phyloP scores from a whole-genome alignment of 768 basidiomycete species.

The Mycena olivaceomarginata region DNA sequence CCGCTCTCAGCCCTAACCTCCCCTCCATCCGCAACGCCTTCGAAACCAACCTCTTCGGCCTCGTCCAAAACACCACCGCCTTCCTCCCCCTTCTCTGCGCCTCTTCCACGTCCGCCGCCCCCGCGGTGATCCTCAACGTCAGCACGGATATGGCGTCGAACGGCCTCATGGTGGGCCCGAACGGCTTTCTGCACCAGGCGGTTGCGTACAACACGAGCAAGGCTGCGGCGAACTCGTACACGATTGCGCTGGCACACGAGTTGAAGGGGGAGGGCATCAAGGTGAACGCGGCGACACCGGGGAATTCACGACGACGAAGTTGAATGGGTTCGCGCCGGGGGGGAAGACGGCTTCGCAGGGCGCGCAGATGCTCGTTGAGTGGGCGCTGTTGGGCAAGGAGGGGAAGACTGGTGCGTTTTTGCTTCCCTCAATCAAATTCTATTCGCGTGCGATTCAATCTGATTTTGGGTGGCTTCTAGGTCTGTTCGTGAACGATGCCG shows the following conservation, averaged over 20 bases:
- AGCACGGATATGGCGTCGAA: constrained; percentile 42
- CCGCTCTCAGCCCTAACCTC: constrained; percentile 57
- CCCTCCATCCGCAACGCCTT: constrained; percentile 57
- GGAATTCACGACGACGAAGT: constrained; percentile 27
- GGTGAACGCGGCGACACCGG: constrained; percentile 39
- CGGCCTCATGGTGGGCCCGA: background rate
- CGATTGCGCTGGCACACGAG: constrained; percentile 32
- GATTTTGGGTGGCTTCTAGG: background rate
- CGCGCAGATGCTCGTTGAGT: constrained; percentile 14
- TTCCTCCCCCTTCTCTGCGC: constrained; percentile 64
- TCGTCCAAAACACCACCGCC: constrained; percentile 63
- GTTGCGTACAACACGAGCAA: constrained; percentile 35
- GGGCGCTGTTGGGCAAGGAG: constrained; percentile 23
- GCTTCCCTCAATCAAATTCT: background rate
- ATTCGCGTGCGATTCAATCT: rapidly evolving
- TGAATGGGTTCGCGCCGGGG: constrained; percentile 23
- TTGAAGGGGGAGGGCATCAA: constrained; percentile 15
- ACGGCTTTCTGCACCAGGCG: background rate
- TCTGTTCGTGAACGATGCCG: background rate
- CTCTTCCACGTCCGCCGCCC: constrained; percentile 39
- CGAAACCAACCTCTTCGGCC: constrained; percentile 67
- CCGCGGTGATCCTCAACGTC: constrained; percentile 64
- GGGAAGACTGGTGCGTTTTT: constrained; percentile 14
- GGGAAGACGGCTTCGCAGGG: constrained; percentile 31
- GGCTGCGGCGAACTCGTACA: constrained; percentile 37